These are phyloP conservation scores for Lentinula detonsa DNA, from an alignment of 768 basidiomycete genomes.

Conservation along the genomic window DNA sequence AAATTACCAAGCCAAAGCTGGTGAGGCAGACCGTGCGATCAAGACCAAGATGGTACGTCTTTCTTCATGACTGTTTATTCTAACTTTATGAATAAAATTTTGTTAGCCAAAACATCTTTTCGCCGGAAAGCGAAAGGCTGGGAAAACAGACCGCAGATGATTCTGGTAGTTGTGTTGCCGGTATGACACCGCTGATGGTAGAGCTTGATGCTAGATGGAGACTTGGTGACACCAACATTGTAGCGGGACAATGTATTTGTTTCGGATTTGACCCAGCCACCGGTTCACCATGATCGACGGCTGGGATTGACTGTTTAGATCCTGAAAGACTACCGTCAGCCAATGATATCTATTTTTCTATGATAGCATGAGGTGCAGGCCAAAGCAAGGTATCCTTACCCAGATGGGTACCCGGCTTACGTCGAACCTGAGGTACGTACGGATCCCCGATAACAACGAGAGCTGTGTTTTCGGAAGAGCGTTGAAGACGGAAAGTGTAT, in stretches of 20 bases:
- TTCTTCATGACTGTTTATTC: background rate
- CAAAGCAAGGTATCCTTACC: background rate
- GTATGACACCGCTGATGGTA: background rate
- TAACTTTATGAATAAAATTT: background rate
- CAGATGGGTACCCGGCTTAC: background rate
- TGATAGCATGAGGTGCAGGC: background rate
- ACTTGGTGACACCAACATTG: too few relatives aligned
- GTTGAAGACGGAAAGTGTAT: background rate
- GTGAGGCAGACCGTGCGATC: conserved; percentile 83
- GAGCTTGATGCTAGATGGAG: background rate
- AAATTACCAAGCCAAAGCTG: conserved; percentile 85
- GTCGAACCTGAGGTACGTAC: background rate
- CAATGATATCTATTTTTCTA: too few relatives aligned
- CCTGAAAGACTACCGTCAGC: too few relatives aligned
- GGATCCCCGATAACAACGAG: background rate
- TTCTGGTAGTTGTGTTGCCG: background rate
- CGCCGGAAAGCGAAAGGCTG: conserved; percentile 77
- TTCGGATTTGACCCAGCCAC: too few relatives aligned
- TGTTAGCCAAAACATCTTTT: conserved; percentile 81
- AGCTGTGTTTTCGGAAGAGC: background rate
- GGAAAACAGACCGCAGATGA: conserved; percentile 63
- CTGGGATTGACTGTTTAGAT: too few relatives aligned
- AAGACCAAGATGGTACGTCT: conserved; percentile 71
- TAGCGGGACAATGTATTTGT: too few relatives aligned
- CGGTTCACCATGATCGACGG: too few relatives aligned